These are phyloP conservation scores for Luzula sylvatica DNA, from an alignment of 176 grass and related monocot species.

Conservation along the genomic window DNA sequence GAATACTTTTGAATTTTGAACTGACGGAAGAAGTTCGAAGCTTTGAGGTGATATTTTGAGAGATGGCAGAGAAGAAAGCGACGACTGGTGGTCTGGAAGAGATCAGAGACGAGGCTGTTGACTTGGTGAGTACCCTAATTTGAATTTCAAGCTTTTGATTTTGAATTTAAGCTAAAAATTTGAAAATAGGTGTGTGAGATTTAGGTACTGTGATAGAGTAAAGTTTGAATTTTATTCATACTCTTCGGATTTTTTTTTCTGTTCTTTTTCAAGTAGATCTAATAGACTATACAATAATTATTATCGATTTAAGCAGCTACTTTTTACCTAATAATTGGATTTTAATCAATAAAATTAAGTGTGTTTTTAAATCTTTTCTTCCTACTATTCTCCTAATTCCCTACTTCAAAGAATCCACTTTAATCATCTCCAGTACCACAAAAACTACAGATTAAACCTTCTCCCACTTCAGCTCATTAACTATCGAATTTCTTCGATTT, in stretches of 20 bases:
- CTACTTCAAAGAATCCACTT: not conserved
- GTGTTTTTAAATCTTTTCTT: not conserved
- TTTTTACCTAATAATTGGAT: not conserved
- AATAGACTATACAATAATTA: not conserved
- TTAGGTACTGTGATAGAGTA: not conserved
- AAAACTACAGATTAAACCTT: too few relatives aligned
- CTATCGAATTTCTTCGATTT: too few relatives aligned
- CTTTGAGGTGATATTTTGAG: not conserved
- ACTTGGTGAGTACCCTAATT: slow-evolving; percentile 55
- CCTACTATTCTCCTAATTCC: not conserved
- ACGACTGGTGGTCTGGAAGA: slow-evolving; percentile 43
- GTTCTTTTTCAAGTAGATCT: not conserved
- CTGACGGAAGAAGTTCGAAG: not conserved
- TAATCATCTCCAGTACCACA: too few relatives aligned
- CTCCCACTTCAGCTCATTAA: too few relatives aligned
- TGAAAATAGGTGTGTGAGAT: not conserved
- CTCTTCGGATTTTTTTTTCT: not conserved
- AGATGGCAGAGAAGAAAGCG: slow-evolving; percentile 15
- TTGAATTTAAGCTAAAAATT: not conserved
- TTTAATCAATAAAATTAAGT: not conserved
- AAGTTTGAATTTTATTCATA: not conserved
- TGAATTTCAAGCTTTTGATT: not conserved
- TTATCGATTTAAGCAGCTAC: not conserved
- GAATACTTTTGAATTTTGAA: not conserved
- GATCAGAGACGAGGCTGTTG: slow-evolving; percentile 79